A percentile compares a stretch with the other conserved stretches of the same genome.
phyloP scores from a whole-genome alignment of 2,329 filamentous ascomycete genomes.

The Fusarium solani-melongenae region DNA sequence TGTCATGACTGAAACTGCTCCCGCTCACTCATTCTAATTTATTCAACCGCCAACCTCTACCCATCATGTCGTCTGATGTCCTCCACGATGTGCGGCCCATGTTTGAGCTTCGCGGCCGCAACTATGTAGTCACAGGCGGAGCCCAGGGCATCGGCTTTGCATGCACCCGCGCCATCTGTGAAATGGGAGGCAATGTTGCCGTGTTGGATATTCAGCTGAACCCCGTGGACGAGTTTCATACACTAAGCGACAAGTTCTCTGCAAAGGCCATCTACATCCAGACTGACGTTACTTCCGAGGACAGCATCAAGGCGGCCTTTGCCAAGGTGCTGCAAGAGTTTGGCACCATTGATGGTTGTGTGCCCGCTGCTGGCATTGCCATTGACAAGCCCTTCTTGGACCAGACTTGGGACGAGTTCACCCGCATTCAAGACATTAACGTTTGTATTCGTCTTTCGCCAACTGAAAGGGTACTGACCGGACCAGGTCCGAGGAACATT shows the following conservation, averaged over 20 bases:
- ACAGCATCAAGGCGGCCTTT: conserved; percentile 43
- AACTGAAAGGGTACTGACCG: not conserved
- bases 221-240: conserved; percentile 45
- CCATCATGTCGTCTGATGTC: not conserved
- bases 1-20: not conserved
- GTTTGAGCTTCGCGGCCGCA: conserved; percentile 50
- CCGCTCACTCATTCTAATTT: too few relatives aligned
- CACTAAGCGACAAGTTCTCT: conserved; percentile 33
- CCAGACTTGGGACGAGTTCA: conserved; percentile 56
- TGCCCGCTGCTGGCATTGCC: conserved; percentile 53
- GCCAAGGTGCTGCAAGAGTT: conserved; percentile 38
- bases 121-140: conserved; percentile 54
- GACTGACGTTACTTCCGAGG: conserved; percentile 47
- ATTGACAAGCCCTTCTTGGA: conserved; percentile 58
- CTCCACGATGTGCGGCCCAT: conserved; percentile 26
- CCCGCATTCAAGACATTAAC: conserved; percentile 54
- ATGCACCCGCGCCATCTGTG: conserved; percentile 50
- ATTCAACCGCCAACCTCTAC: not conserved
- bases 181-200: conserved; percentile 55
- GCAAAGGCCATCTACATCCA: conserved; percentile 45
- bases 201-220: conserved; percentile 49
- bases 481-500: conserved; percentile 55
- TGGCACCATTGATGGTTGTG: conserved; percentile 44
- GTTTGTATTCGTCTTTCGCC: conserved; percentile 38
- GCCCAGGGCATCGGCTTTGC: conserved; percentile 55